Base-by-base conservation (phyloP, 768 basidiomycete genomes). In the Imleria badia region DNA sequence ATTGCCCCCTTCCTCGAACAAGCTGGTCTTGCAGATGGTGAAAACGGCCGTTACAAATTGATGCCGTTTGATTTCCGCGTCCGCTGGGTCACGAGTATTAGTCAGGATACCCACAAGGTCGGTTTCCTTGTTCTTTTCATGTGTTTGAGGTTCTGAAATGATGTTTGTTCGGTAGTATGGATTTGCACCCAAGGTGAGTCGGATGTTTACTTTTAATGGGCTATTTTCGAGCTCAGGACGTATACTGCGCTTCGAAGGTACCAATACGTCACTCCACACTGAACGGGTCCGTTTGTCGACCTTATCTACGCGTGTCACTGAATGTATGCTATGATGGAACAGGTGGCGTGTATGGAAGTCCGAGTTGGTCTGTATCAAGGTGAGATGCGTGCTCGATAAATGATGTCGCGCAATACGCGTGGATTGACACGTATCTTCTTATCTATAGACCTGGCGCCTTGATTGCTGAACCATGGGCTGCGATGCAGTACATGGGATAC, bases 391-490 rank as follows among this genome's bases (percentile, higher is more conserved):
- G 19, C 29, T 43, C 22, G 42, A 35, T 44, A 17, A 5, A 22
- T 13, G 5, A 15, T 11, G 14, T n/a, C 17, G 3, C 4, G 17
- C 11, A 14, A 55, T 47, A 36, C 23, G 8, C 26, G 15, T 12
- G 12, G 19, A 33, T 30, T 34, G 29, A 54, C 43, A 7, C 9
- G 14, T 14, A 9, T 15, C 20, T 38, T 15, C 6, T n/a, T n/a
- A n/a, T n/a, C 0, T 34, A 14, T 15, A 92, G 95, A 36, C 91
- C 95, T 1, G 97, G 96, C 7, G 86, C 94, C 0, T 75, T 98
- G 56, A 87, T 99, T 55, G 96, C 96, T 23, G 96, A 91, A 43
- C 86, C 94, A 29, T 99, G 94, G 94, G 96, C 96, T 8, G 93
- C 94, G 3, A 87, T 99, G 85, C 89, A 96, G 58, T 84, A 91